Percentiles rank a stretch among this genome's conserved stretches.
Conservation (phyloP, 2,329 filamentous ascomycete genomes). For the Metarhizium sp. region DNA sequence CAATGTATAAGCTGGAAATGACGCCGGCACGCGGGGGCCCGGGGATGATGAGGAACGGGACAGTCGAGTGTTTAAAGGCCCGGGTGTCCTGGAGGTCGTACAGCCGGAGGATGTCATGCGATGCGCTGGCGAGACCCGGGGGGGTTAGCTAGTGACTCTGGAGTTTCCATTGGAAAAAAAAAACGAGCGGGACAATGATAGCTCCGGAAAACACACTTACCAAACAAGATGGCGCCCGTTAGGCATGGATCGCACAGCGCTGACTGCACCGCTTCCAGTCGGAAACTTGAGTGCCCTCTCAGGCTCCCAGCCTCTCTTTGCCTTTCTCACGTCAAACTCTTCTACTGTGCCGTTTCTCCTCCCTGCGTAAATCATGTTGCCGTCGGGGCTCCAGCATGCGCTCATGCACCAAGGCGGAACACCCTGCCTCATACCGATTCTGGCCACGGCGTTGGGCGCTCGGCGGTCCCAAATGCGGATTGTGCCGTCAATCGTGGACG, state of each 20-base stretch:
- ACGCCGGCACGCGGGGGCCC: constrained; percentile 77
- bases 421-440: constrained; percentile 62
- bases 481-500: constrained; percentile 77
- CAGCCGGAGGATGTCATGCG: constrained; percentile 83
- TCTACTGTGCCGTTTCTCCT: constrained; percentile 88
- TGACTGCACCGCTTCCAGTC: constrained; percentile 79
- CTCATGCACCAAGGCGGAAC: constrained; percentile 97
- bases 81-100: constrained; percentile 73
- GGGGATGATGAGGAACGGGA: constrained; percentile 93
- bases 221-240: constrained; percentile 90
- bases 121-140: constrained; percentile 48
- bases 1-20: constrained; percentile 76
- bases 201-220: constrained; percentile 17
- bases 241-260: constrained; percentile 79
- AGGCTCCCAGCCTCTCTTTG: constrained; percentile 55
- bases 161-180: not conserved
- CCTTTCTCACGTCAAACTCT: constrained; percentile 82
- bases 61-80: constrained; percentile 61
- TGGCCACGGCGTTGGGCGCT: constrained; percentile 65
- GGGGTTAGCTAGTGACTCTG: not conserved
- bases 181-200: not conserved
- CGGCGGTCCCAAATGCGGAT: constrained; percentile 91
- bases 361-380: constrained; percentile 90
- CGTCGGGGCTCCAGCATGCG: constrained; percentile 91
- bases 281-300: constrained; percentile 81